Conservation (phyloP, 2,329 filamentous ascomycete genomes). For the Pyricularia sp. region DNA sequence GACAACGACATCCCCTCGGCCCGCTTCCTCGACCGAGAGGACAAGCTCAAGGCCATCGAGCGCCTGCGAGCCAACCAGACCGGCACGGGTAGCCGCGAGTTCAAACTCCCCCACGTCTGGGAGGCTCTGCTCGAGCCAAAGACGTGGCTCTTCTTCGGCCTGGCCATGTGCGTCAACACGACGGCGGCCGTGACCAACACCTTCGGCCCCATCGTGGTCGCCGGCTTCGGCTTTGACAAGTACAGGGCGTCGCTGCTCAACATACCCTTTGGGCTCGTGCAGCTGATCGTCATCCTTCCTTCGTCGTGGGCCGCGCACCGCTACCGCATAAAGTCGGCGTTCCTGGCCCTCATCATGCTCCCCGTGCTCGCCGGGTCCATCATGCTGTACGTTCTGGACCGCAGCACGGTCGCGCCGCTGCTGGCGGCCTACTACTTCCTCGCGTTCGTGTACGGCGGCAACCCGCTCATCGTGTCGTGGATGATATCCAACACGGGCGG, state of each 20-base stretch:
- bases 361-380: constrained; percentile 48
- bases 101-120: constrained; percentile 52
- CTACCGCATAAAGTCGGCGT: constrained; percentile 40
- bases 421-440: constrained; percentile 53
- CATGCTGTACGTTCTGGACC: constrained; percentile 41
- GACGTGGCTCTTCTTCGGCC: constrained; percentile 45
- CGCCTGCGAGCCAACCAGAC: constrained; percentile 63
- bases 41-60: constrained; percentile 56
- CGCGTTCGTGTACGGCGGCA: constrained; percentile 52
- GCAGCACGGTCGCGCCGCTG: constrained; percentile 28
- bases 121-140: constrained; percentile 35
- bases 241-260: constrained; percentile 47
- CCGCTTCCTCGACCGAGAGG: constrained; percentile 47
- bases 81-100: constrained; percentile 58
- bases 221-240: constrained; percentile 45
- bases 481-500: constrained; percentile 57
- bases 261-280: constrained; percentile 53
- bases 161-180: constrained; percentile 51
- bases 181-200: constrained; percentile 49
- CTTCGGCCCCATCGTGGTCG: constrained; percentile 51
- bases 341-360: constrained; percentile 39
- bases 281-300: constrained; percentile 44
- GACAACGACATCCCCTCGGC: constrained; percentile 45
- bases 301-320: constrained; percentile 45
- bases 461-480: constrained; percentile 55